Evolutionary conservation across 2,329 filamentous ascomycete species (phyloP).

Genomic region (Phaeosphaeria sp.): DNA sequence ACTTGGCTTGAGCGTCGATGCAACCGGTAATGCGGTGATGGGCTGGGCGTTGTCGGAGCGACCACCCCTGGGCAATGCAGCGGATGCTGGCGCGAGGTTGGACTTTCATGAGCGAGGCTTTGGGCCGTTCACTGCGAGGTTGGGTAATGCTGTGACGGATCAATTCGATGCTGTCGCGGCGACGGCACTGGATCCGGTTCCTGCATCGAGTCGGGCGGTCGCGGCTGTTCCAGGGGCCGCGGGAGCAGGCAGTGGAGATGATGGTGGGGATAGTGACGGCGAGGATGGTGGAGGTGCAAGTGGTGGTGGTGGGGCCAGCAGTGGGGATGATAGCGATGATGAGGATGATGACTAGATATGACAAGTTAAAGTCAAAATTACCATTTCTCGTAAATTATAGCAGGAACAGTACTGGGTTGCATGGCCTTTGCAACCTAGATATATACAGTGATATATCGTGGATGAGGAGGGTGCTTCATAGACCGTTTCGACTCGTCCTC

Average conservation of each 20-base stretch:
- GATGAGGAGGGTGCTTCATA: no score
- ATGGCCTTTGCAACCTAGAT: no score
- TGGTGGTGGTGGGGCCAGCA: not conserved
- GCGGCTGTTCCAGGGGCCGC: slow-evolving; percentile 4
- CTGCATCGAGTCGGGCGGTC: slow-evolving; percentile 3
- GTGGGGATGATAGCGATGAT: not conserved
- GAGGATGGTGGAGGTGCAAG: not conserved
- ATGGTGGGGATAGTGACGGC: slow-evolving; percentile 8
- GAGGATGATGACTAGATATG: not conserved
- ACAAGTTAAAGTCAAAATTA: no score
- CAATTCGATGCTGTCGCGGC: slow-evolving; percentile 11
- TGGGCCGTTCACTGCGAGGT: slow-evolving; percentile 8
- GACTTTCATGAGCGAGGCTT: slow-evolving; percentile 17
- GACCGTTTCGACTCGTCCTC: no score
- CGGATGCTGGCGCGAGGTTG: slow-evolving; percentile 12
- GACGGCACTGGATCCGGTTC: slow-evolving; percentile 5
- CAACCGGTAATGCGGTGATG: slow-evolving; percentile 17
- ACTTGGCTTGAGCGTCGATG: slow-evolving; percentile 9
- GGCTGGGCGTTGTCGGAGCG: slow-evolving; percentile 18
- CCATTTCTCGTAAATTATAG: no score
- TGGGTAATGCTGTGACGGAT: slow-evolving; percentile 6
- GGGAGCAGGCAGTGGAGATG: slow-evolving; percentile 7
- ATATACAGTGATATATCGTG: no score
- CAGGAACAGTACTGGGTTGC: no score
- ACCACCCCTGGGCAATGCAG: slow-evolving; percentile 6